Base-by-base conservation (phyloP, 352 stramenopile species). In the Thraustochytrium sp. region DNA sequence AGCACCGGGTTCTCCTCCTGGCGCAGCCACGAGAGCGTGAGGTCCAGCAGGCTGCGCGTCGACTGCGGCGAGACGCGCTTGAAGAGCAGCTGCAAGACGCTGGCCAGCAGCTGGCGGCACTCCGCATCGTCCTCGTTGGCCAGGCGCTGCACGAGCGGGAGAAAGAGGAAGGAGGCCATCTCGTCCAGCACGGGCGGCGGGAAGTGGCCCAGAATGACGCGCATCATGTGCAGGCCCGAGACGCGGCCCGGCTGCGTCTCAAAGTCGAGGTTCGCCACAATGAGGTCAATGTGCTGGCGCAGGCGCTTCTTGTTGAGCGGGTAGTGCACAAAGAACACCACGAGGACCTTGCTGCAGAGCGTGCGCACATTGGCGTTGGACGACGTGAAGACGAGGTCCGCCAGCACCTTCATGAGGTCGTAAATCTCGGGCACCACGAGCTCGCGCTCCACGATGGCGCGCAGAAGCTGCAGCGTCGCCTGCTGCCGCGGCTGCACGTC, bases 181-280 rank as follows among this genome's bases (percentile, higher is more conserved):
- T 91, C 90, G 85, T 98, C 96, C 51, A 99, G 85, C 49, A 98
- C 65, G 5, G 94, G 90, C 16, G 93, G 84, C 26, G 95, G 95
- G 1, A 99, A 89, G 85, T 97, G 96, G 82, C 93, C 91, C 61
- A 98, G 87, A 29, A 98, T 82, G 11, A 89, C 89, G n/a, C 86
- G 88, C 21, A 98, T 83, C 26, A 96, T 89, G 26, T 96, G 88
- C 44, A 98, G 91, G 68, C 95, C 94, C 3, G 94, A 93, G 61
- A 93, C 85, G 53, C 95, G 91, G 9, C 96, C 96, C 68, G 94
- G 96, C 83, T 97, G 92, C 87, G 97, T 95, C 84, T 95, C 92
- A 86, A 97, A 99, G 80, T 92, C 94, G 21, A 98, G 88, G 86
- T 99, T 99, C 44, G 97, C 91, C 13, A 98, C 84, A 62, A 98